Base-by-base conservation (phyloP, 345 rosid genomes). In the Moricandia moricandioides region DNA sequence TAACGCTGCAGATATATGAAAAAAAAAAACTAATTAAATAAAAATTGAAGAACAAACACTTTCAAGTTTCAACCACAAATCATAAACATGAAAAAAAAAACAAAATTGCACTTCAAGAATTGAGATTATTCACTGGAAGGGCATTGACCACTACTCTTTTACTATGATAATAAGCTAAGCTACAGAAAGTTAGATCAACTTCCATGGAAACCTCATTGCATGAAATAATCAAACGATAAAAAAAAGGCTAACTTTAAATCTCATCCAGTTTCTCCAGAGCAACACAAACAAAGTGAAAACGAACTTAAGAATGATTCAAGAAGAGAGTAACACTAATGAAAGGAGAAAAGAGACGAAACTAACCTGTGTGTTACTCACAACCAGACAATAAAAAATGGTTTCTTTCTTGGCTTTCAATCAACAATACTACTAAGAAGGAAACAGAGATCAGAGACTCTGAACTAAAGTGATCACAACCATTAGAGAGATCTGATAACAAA, bases 401-500 rank as follows among this genome's bases (percentile, higher is more conserved):
- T 14, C 58, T 73, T 65, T 61, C 27, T 35, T 62, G 17, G 39
- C 8, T 26, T 35, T 35, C 14, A 34, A 40, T 33, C 37, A 1
- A 33, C 24, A 33, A 33, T 33, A 33, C 37, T 33, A 5, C 4
- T 14, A 49, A 56, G 51, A 49, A 10, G n/a, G 34, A 51, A 69
- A 62, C 79, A 76, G 79, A 66, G 72, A 66, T 57, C 37, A 13
- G 27, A 72, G 8, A 34, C 39, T 37, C 13, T 39, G 64, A 62
- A 8, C 11, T 2, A 21, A 30, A 31, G 65, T 43, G 60, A 40
- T 40, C 47, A 40, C 47, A 40, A 12, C 1, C 47, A 7, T 3
- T 6, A 67, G 62, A 75, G 68, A 67, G 67, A 59, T 74, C 72
- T 74, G 8, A 61, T 54, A 60, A n/a, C 34, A 33, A 62, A 72